phyloP scores from a whole-genome alignment of 352 stramenopile genomes.

The Phytophthora cajani region DNA sequence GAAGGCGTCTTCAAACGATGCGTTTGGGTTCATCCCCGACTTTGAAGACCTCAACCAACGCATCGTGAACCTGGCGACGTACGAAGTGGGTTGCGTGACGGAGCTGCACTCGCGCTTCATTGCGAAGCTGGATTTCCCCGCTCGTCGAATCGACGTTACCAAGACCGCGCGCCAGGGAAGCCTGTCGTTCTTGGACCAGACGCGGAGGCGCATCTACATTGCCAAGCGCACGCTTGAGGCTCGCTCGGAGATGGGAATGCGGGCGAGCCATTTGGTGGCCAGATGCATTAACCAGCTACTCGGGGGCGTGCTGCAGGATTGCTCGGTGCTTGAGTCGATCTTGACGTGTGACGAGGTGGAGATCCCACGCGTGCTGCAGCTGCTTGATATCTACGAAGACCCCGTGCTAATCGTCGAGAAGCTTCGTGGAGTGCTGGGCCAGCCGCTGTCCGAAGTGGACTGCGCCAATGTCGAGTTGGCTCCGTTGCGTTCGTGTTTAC shows the following conservation, averaged over 20 bases:
- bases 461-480: slow-evolving; percentile 55
- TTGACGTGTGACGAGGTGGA: slow-evolving; percentile 58
- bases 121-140: slow-evolving; percentile 56
- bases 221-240: slow-evolving; percentile 47
- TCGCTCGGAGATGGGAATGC: slow-evolving; percentile 40
- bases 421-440: slow-evolving; percentile 62
- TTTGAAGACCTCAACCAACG: slow-evolving; percentile 72
- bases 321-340: slow-evolving; percentile 68
- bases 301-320: slow-evolving; percentile 67
- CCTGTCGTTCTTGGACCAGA: slow-evolving; percentile 69
- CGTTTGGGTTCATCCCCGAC: slow-evolving; percentile 53
- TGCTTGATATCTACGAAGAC: slow-evolving; percentile 78
- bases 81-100: slow-evolving; percentile 58
- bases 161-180: slow-evolving; percentile 55
- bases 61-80: slow-evolving; percentile 56
- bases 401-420: slow-evolving; percentile 69
- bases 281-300: slow-evolving; percentile 76
- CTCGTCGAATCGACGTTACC: slow-evolving; percentile 66
- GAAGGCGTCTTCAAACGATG: slow-evolving; percentile 43
- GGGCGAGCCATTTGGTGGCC: slow-evolving; percentile 64
- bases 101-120: slow-evolving; percentile 70
- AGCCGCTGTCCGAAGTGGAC: slow-evolving; percentile 61
- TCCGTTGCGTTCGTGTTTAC: slow-evolving; percentile 69
- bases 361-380: slow-evolving; percentile 55
- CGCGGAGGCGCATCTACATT: slow-evolving; percentile 55